A percentile compares a stretch with the other conserved stretches of the same genome.
Evolutionary conservation across 2,329 filamentous ascomycete species (phyloP).

Genomic region (Aureobasidium sp.): DNA sequence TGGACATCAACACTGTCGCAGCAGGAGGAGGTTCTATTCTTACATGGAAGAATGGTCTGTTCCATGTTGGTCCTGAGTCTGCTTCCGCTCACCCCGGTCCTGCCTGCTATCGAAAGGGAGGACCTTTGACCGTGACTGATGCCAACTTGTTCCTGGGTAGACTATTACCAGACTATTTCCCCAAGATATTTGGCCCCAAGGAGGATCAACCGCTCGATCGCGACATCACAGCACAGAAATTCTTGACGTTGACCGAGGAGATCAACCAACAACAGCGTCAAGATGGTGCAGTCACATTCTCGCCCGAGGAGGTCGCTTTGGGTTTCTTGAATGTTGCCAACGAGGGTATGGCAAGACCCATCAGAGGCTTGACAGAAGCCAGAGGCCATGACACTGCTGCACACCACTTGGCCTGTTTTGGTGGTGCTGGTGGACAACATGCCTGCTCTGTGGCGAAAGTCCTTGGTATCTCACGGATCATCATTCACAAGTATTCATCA

Average conservation of each 20-base stretch:
- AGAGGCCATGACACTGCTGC: slow-evolving; percentile 20
- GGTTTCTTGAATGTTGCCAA: slow-evolving; percentile 25
- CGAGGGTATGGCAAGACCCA: slow-evolving; percentile 26
- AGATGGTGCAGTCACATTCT: slow-evolving; percentile 39
- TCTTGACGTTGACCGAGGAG: slow-evolving; percentile 34
- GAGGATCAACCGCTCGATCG: slow-evolving; percentile 32
- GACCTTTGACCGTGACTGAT: slow-evolving; percentile 29
- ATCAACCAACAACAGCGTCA: slow-evolving; percentile 34
- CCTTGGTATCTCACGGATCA: slow-evolving; percentile 36
- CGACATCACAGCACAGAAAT: slow-evolving; percentile 34
- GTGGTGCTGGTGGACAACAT: slow-evolving; percentile 36
- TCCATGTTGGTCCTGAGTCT: slow-evolving; percentile 21
- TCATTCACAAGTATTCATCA: slow-evolving; percentile 40
- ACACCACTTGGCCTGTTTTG: slow-evolving; percentile 25
- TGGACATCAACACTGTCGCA: slow-evolving; percentile 31
- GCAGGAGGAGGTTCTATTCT: slow-evolving; percentile 42
- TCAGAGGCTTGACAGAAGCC: slow-evolving; percentile 24
- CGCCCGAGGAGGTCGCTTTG: slow-evolving; percentile 22
- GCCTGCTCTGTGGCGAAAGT: slow-evolving; percentile 37
- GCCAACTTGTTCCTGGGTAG: slow-evolving; percentile 29
- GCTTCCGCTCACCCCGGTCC: slow-evolving; percentile 33
- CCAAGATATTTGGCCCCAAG: slow-evolving; percentile 27
- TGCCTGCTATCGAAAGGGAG: slow-evolving; percentile 29
- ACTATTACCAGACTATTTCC: slow-evolving; percentile 25
- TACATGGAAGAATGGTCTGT: slow-evolving; percentile 22